Conservation (phyloP, 768 basidiomycete genomes). For the Lentinus tigrinus region DNA sequence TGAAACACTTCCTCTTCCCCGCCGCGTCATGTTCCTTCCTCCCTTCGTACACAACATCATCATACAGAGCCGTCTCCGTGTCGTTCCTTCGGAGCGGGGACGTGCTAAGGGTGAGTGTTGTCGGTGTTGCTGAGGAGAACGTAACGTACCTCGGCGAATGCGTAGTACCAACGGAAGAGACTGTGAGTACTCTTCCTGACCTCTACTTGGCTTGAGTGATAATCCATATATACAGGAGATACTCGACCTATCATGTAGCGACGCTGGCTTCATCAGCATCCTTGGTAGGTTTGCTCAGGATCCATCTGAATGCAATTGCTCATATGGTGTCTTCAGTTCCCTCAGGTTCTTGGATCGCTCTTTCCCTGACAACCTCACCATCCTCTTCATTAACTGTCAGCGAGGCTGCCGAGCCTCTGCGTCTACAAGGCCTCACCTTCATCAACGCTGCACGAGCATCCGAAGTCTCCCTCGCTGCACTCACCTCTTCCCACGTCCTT, state of each 20-base stretch:
- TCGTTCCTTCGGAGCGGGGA: conserved; percentile 4
- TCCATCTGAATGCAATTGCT: background rate
- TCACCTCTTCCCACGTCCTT: conserved; percentile 32
- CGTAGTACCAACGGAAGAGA: conserved; percentile 10
- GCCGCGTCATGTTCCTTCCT: conserved; percentile 21
- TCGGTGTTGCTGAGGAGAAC: conserved; percentile 6
- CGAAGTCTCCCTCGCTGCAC: conserved; percentile 26
- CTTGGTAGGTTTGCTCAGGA: conserved; percentile 26
- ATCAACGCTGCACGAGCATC: conserved; percentile 8
- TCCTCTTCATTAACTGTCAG: conserved; percentile 9
- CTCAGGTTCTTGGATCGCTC: conserved; percentile 21
- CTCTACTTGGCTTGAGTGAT: background rate
- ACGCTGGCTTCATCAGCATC: conserved; percentile 28
- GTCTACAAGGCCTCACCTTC: conserved; percentile 22
- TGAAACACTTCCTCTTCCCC: conserved; percentile 29
- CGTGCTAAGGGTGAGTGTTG: conserved; percentile 3
- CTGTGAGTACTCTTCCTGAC: background rate
- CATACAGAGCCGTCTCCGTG: conserved; percentile 18
- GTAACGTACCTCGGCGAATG: conserved; percentile 9
- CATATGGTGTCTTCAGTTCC: conserved; percentile 8
- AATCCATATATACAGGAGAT: conserved; percentile 19
- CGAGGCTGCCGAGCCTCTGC: conserved; percentile 18
- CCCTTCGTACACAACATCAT: background rate
- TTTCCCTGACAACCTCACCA: conserved; percentile 5
- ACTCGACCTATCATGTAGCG: conserved; percentile 30